A percentile compares a stretch with the other conserved stretches of the same genome.
Evolutionary conservation across 1,284 basidiomycete genomes (phyloP).

Genomic region (Lignosus rhinocerotis): DNA sequence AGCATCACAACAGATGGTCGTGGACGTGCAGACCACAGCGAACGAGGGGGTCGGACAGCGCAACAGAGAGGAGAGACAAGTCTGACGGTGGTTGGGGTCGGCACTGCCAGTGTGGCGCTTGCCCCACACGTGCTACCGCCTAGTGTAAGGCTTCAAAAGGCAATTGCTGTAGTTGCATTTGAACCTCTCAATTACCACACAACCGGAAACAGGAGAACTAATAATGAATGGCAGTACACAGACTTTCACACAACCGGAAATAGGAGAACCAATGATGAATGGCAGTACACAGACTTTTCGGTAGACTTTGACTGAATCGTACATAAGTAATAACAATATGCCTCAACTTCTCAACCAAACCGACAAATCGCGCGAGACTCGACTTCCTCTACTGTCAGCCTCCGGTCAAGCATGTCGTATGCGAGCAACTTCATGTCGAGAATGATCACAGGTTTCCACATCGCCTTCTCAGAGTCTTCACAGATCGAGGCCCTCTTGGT

Average conservation of each 20-base stretch:
- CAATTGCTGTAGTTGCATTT: background rate
- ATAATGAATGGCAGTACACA: background rate
- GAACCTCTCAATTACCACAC: no score
- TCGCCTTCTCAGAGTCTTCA: background rate
- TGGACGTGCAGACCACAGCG: background rate
- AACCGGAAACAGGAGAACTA: no score
- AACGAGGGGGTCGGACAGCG: background rate
- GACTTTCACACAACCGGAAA: background rate
- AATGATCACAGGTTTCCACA: conserved; percentile 22
- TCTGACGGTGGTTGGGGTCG: background rate
- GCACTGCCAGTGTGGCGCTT: background rate
- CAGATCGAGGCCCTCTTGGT: conserved; percentile 10
- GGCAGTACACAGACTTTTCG: background rate
- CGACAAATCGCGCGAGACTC: conserved; percentile 24
- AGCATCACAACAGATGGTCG: conserved; percentile 8
- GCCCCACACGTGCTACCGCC: background rate
- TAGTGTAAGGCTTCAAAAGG: background rate
- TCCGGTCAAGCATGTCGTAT: conserved; percentile 19
- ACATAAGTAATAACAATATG: background rate
- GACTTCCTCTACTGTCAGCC: conserved; percentile 11
- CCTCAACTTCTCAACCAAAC: conserved; percentile 17
- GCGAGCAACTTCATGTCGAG: conserved; percentile 27
- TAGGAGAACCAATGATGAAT: no score
- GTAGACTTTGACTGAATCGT: background rate
- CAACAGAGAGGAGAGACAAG: background rate